Conservation (phyloP, 495 filamentous ascomycete species). For the Trichocladium antarcticum region DNA sequence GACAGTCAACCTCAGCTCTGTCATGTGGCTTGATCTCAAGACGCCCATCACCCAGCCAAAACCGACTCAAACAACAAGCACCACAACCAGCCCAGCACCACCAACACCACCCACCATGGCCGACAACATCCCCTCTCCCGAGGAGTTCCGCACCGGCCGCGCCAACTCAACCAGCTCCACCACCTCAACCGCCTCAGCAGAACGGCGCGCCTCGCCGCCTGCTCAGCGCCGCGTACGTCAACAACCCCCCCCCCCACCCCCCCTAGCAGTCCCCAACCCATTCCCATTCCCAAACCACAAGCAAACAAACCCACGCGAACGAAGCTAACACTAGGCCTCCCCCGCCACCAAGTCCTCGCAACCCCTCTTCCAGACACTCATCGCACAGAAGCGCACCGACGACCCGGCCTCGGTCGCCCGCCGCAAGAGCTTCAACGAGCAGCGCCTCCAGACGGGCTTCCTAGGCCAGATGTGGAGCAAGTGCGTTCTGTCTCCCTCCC, state of each 20-base stretch:
- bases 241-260: neutral
- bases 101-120: conserved; percentile 1
- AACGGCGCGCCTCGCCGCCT: neutral
- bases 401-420: conserved; percentile 31
- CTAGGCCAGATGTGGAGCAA: conserved; percentile 39
- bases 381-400: conserved; percentile 32
- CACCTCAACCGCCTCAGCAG: conserved; percentile 6
- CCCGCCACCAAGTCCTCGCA: conserved; percentile 23
- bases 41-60: neutral
- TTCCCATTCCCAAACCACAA: neutral
- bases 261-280: neutral
- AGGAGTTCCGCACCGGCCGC: conserved; percentile 18
- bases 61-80: neutral
- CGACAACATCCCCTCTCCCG: conserved; percentile 9
- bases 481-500: conserved; percentile 16
- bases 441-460: conserved; percentile 33
- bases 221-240: conserved; percentile 11
- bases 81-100: neutral
- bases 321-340: neutral
- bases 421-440: conserved; percentile 36
- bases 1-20: neutral
- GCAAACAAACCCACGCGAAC: neutral
- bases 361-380: conserved; percentile 33
- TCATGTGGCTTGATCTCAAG: no score
- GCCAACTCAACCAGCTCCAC: conserved; percentile 23